Evolutionary conservation across 1,284 basidiomycete genomes (phyloP), one percentile per base, ranked within the genome.

Genomic region (Porogramme epimiltina): DNA sequence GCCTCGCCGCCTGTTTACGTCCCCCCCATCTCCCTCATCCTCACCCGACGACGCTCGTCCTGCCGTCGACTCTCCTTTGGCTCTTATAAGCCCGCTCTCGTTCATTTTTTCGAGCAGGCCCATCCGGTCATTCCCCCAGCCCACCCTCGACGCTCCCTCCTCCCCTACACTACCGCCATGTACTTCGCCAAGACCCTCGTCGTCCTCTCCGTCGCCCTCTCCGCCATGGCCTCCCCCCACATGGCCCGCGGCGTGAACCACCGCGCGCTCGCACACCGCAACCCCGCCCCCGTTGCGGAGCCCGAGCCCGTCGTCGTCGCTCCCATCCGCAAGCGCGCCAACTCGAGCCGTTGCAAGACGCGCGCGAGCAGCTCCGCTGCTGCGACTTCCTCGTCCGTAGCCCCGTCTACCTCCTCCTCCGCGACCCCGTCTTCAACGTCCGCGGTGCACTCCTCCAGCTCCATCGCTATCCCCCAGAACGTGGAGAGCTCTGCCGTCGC

Each of bases 211-310:
- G 54, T 78, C 66, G 70, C 73, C 53, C 64, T 77, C 62, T 70
- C 74, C 26, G 73, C 71, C 53, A 54, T 71, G 49, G 78, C 78
- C 42, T 77, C 74, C 36, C 79, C 77, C 34, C 78, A 81, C 60
- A 48, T 64, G 42, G 62, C 71, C 37, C 73, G 72, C 45, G 65
- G 70, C 55, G 52, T 50, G 18, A 47, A 62, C 51, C 73, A 67
- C 54, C 67, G 64, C 42, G 65, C 58, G 47, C 15, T 71, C 48
- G 65, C 62, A 9, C 67, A 61, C 43, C 71, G 71, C 57, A 66
- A 75, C 45, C 62, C 71, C 62, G 71, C 56, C 59, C 67, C 55
- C 11, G 74, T 70, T 43, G 74, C 70, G 18, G 54, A 53, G 22
- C 52, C 62, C 18, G 51, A 59, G 51, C 53, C 66, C 43, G 51